Base-by-base conservation (phyloP, 495 filamentous ascomycete species). In the Thozetella sp. region DNA sequence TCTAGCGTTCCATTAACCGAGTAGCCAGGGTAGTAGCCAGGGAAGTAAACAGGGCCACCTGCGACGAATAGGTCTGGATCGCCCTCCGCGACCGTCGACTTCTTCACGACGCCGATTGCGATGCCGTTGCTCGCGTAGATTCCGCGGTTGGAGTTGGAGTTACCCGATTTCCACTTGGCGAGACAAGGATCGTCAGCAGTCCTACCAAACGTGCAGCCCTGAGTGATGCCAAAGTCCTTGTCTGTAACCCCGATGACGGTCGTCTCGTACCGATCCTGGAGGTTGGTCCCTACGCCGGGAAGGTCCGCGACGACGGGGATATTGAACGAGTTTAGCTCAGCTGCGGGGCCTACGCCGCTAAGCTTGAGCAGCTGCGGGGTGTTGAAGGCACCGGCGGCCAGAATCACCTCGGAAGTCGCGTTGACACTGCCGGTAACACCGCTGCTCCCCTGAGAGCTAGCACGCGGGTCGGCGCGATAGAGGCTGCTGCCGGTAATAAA, bases 341-440 rank as follows among this genome's bases (percentile, higher is more conserved):
- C 63, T 1, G 58, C 57, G 0, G 84, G 80, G 1, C 88, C 88
- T 51, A 91, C 72, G 10, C 90, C 88, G 1, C 78, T 85, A 2
- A 88, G 78, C 64, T 88, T 85, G 24, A 91, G 82, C 1, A 91
- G 65, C 61, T 86, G 83, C 0, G 88, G 87, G 0, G 84, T 79
- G 76, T 88, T 83, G 69, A 85, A 85, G 4, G 79, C 67, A 25
- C 88, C 88, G 12, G 78, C 86, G 15, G 86, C 70, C 3, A 91
- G 53, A 56, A 92, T 87, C 45, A 92, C 85, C 66, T 90, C 87
- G 25, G 78, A 74, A 0, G 76, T 76, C 0, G 83, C 86, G 2
- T 62, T 67, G 3, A 76, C 81, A 15, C 71, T 75, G 23, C 82
- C 80, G 0, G 74, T 68, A n/a, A n/a, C n/a, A 0, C 58, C 74